Evolutionary conservation across 768 basidiomycete species (phyloP), one percentile per base, ranked within the genome.

Genomic region (Tremella yokohamensis): DNA sequence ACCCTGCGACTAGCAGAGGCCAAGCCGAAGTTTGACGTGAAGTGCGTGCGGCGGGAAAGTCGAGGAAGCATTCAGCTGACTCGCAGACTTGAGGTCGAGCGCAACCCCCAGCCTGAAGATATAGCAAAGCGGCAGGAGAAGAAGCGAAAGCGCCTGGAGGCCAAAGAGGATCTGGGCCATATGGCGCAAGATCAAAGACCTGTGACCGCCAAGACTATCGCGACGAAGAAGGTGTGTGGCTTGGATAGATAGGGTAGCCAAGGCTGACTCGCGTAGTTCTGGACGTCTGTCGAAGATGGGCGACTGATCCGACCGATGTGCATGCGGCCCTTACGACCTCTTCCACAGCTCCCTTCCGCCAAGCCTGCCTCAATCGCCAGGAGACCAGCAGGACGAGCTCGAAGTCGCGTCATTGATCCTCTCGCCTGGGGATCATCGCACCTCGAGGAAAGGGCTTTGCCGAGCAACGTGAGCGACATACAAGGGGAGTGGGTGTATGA

Each of bases 1-100:
- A 69, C 70, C 48, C 61, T 76, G 8, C 62, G 70, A 38, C 59
- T 76, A 3, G 66, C 69, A 6, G 68, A 70, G 48, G 75, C 75
- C 24, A 73, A 72, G 52, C 66, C 65, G 12, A 34, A 34, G 29
- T 34, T 34, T 34, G 29, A 34, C 29, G 11, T 34, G 6, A 34
- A 34, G 29, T 34, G 29, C 29, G 29, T 34, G 6, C 11, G 29
- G 29, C n/a, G n/a, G n/a, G n/a, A n/a, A 34, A 6, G 11, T 34
- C 6, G 22, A 26, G 4, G 3, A 44, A 15, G 25, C 25, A 15
- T 18, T 54, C 4, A 12, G 26, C 50, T 20, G 13, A 44, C 49
- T 22, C 13, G 9, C 40, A 69, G 67, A 42, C 38, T 69, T 18
- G 62, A 54, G 40, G 34, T 22, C 19, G 65, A 68, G 47, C 45